Base-by-base conservation (phyloP, 495 filamentous ascomycete genomes). In the Rostrohypoxylon terebratum region DNA sequence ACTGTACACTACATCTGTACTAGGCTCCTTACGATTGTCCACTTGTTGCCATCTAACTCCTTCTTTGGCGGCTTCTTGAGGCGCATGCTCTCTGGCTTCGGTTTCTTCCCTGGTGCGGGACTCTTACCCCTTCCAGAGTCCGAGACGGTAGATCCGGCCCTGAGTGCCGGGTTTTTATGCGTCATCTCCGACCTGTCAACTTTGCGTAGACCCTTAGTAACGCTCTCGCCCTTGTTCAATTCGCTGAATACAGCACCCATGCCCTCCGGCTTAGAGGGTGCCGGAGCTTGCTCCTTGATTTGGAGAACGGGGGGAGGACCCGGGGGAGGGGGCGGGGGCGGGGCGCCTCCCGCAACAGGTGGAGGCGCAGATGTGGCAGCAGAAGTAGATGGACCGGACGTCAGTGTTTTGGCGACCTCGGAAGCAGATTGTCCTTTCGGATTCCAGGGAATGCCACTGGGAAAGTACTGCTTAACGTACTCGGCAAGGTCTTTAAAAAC, bases 111-210 rank as follows among this genome's bases (percentile, higher is more conserved):
- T 8, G 94, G 94, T 3, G 91, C 92, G 0, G 93, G 94, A 33
- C 90, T 94, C 86, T 94, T 96, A 31, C 85, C 87, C 16, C 92
- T 87, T 25, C 66, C 66, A 48, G 89, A 88, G 31, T 85, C 83
- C 3, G 91, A 87, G 5, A 94, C 93, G 10, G 87, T 87, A 8
- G 90, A 91, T 58, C 86, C 83, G 11, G 91, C 88, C 40, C 96
- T 90, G 23, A 99, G 85, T 20, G 88, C 87, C n/a, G 96, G 96
- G 82, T 99, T 99, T 84, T 98, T 98, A 84, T 99, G 96, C 51
- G 96, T 98, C 94, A 97, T 97, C 76, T 97, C 82, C 20, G 90
- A 93, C 75, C 90, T 93, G 81, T 97, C 94, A 28, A 99, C 96
- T 83, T 97, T 99, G 60, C 91, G 89, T 14, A 99, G 87, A 40